Evolutionary conservation across 2,329 filamentous ascomycete genomes (phyloP).

Genomic region (Colletotrichum destructivum): DNA sequence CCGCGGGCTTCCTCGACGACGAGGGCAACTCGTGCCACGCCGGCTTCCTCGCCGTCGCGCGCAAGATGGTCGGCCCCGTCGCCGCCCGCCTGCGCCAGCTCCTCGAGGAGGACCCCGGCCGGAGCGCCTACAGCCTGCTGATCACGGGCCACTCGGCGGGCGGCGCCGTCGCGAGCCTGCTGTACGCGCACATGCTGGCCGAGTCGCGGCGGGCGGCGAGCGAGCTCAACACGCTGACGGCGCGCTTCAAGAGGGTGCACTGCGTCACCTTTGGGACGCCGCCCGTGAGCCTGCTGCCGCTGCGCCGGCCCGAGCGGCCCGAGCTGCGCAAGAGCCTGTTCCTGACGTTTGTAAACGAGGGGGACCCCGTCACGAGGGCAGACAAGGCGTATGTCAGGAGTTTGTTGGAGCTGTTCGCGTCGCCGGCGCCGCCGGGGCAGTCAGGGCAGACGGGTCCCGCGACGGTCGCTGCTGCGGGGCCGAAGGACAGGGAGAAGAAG

Average conservation of each 20-base stretch:
- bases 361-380: slow-evolving; percentile 83
- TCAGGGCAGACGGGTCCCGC: slow-evolving; percentile 15
- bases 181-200: slow-evolving; percentile 85
- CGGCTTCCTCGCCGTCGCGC: slow-evolving; percentile 83
- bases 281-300: slow-evolving; percentile 79
- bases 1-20: slow-evolving; percentile 82
- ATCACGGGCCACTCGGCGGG: slow-evolving; percentile 92
- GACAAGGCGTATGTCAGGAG: slow-evolving; percentile 83
- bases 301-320: slow-evolving; percentile 69
- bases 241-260: slow-evolving; percentile 83
- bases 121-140: slow-evolving; percentile 78
- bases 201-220: slow-evolving; percentile 68
- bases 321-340: slow-evolving; percentile 79
- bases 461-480: slow-evolving; percentile 1
- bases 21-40: slow-evolving; percentile 83
- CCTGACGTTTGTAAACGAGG: slow-evolving; percentile 86
- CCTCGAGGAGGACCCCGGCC: slow-evolving; percentile 78
- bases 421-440: slow-evolving; percentile 63
- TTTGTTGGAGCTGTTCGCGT: slow-evolving; percentile 79
- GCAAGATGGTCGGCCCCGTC: slow-evolving; percentile 81
- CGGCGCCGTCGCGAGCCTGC: slow-evolving; percentile 83
- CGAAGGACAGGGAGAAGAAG: slow-evolving; percentile 38
- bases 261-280: slow-evolving; percentile 91
- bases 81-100: slow-evolving; percentile 78
- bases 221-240: slow-evolving; percentile 78